Base-by-base conservation (phyloP, 441 rosid species). In the Gossypium davidsonii region DNA sequence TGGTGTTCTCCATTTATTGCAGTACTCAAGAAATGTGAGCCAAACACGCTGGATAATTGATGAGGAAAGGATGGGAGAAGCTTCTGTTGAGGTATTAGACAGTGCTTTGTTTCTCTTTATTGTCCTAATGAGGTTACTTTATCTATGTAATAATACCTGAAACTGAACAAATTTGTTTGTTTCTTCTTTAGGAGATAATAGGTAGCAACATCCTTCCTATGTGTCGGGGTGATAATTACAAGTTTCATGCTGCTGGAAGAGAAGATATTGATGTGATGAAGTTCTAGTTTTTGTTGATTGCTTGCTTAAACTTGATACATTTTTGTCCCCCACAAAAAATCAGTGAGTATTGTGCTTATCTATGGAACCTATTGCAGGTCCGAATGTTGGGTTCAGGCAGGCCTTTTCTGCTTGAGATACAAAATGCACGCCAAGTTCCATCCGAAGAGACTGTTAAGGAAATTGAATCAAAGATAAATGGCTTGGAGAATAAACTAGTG, bases 211-310 rank as follows among this genome's bases (percentile, higher is more conserved):
- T 91, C 76, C 91, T 90, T 85, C 97, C 93, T 53, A 74, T 79
- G 52, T 94, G 91, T 83, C 81, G 58, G 59, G 98, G 97, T 74
- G 96, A 92, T 75, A 81, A 79, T 57, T 91, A 88, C 89, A 94
- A 91, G 87, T 94, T 94, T 74, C 99, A 94, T 85, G 99, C 99
- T 78, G 98, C 99, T 78, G 98, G 99, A 39, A 90, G 99, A 91
- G 99, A 94, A 85, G 99, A 94, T 79, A 94, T 94, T 53, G 98
- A 94, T 84, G 99, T 92, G 83, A 77, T 60, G 46, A 78, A 44
- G 57, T 70, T 77, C 65, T 26, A 28, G 23, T 71, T 67, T 60
- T 67, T 60, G 58, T 68, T 10, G 9, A 58, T 51, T 67, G 56
- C 48, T 42, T 67, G 18, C 72, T 78, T 73, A 58, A 49, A 71